A percentile compares a stretch with the other conserved stretches of the same genome.
Conservation (phyloP, 2,329 filamentous ascomycete genomes). For the Arthrobotrys sphaeroides region DNA sequence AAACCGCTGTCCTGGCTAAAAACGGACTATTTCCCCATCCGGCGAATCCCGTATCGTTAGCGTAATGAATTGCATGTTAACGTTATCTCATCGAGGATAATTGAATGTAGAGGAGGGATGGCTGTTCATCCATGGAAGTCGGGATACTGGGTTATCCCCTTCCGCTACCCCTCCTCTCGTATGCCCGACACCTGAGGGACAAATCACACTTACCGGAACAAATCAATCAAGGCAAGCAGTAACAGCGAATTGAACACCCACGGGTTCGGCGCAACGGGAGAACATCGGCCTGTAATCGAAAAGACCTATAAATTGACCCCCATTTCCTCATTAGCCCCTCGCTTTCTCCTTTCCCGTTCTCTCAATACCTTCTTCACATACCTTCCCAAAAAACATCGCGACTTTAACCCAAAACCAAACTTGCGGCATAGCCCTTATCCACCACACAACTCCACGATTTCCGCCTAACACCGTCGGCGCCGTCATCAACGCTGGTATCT, state of each 20-base stretch:
- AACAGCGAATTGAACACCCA: slow-evolving; percentile 50
- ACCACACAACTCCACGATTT: slow-evolving; percentile 4
- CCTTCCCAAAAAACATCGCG: slow-evolving; percentile 39
- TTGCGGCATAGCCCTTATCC: slow-evolving; percentile 32
- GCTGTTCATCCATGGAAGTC: too few relatives aligned
- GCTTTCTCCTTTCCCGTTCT: neutral
- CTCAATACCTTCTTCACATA: neutral
- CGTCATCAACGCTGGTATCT: slow-evolving; percentile 32
- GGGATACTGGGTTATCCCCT: too few relatives aligned
- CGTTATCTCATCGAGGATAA: neutral
- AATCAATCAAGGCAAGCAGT: slow-evolving; percentile 42
- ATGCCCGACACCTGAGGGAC: neutral
- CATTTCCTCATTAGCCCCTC: neutral
- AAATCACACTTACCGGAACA: slow-evolving; percentile 34
- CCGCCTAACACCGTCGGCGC: neutral
- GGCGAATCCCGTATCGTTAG: neutral
- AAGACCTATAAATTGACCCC: slow-evolving; percentile 16
- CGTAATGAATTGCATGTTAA: neutral
- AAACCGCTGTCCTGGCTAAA: slow-evolving; percentile 19
- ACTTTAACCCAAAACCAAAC: slow-evolving; percentile 41
- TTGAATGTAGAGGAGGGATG: too few relatives aligned
- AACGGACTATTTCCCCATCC: slow-evolving; percentile 26
- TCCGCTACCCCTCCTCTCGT: too few relatives aligned
- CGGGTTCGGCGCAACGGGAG: slow-evolving; percentile 44
- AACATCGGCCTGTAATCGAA: slow-evolving; percentile 37